Percentiles rank a stretch among this genome's conserved stretches.
phyloP scores from a whole-genome alignment of 345 rosid species.

The Gossypium bickii region DNA sequence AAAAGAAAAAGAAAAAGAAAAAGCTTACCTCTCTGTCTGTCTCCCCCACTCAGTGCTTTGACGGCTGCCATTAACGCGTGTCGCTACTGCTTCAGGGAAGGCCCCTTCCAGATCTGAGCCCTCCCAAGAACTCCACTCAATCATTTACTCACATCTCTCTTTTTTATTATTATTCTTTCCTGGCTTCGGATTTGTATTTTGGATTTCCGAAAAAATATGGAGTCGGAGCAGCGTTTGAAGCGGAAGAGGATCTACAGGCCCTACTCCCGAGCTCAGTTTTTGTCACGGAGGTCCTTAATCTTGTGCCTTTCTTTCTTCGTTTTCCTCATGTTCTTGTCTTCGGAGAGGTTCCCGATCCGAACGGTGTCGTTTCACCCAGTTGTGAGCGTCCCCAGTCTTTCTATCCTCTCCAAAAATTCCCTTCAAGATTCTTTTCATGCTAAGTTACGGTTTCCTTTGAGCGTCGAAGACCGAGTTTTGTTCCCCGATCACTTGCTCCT shows the following conservation, averaged over 20 bases:
- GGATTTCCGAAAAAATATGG: constrained; percentile 32
- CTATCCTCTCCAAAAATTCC: constrained; percentile 48
- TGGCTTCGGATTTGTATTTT: neutral
- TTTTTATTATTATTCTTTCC: neutral
- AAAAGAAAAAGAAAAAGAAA: neutral
- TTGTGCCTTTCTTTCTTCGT: constrained; percentile 56
- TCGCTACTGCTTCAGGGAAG: neutral
- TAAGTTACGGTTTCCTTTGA: constrained; percentile 28
- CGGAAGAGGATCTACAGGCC: constrained; percentile 60
- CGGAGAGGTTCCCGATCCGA: constrained; percentile 44
- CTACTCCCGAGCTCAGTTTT: constrained; percentile 28
- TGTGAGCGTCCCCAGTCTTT: constrained; percentile 44
- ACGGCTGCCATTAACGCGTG: constrained; percentile 22
- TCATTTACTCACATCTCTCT: neutral
- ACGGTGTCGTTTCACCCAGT: constrained; percentile 55
- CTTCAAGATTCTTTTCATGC: constrained; percentile 34
- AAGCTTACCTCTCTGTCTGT: neutral
- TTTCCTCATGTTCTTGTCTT: constrained; percentile 56
- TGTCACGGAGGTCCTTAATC: constrained; percentile 52
- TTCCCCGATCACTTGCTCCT: constrained; percentile 81
- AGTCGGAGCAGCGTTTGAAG: constrained; percentile 75
- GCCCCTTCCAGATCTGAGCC: constrained; percentile 29
- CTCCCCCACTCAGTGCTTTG: neutral
- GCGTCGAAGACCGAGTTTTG: constrained; percentile 56
- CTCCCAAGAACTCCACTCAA: neutral